Base-by-base conservation (phyloP, 2,329 filamentous ascomycete genomes). In the Canariomyces notabilis region DNA sequence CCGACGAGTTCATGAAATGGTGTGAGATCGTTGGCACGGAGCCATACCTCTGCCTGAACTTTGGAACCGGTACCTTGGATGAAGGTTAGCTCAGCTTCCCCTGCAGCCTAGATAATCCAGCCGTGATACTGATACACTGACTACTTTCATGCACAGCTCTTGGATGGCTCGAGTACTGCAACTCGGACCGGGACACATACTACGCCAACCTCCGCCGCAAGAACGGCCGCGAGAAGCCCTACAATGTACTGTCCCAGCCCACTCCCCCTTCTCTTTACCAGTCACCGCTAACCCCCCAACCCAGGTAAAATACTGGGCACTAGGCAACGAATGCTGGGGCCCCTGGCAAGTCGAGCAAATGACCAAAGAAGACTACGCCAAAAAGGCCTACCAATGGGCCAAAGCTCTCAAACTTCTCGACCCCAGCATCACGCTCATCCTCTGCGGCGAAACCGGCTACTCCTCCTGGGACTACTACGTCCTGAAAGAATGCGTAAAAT, bases 111-210 rank as follows among this genome's bases (percentile, higher is more conserved):
- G 11, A 26, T 11, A 26, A 26, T 26, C 6, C 6, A 26, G 6
- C 22, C 22, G 22, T 6, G 11, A 11, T 26, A 26, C 8, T 12
- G n/a, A n/a, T 37, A 7, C 4, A 20, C 44, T 46, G 16, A 41
- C 16, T 8, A 19, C 9, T n/a, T n/a, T 9, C 9, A 20, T 3
- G 16, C 0, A 8, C 34, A 53, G 48, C 72, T 2, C 73, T 91
- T 23, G 85, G 75, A 9, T 93, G 87, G 87, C 72, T 93, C 16
- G 87, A 93, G 62, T 93, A 93, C 70, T 93, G 88, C 72, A 93
- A 93, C 67, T 82, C 81, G 2, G 79, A 76, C n/a, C 73, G 75
- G 45, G 77, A 90, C 65, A 90, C 85, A 8, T 77, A 91, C 71
- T 93, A 89, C 63, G 87, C 87, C 52, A 90, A 91, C 61, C 72